Percentiles rank a stretch among this genome's conserved stretches.
phyloP scores from a whole-genome alignment of 148 eudicot genomes.

The Vaccinium corymbosum region DNA sequence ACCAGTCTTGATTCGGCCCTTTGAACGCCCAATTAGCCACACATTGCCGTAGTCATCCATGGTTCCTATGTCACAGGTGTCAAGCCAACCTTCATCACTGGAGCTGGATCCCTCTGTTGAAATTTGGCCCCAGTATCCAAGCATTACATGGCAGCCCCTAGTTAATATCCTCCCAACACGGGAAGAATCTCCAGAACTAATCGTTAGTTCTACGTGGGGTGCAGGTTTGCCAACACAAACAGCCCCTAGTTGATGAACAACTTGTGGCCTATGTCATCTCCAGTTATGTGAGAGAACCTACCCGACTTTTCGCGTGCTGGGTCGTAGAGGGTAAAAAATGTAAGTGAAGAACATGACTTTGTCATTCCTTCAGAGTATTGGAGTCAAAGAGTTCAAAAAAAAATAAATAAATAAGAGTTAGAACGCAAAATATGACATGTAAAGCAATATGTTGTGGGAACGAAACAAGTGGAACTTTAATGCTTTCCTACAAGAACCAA shows the following conservation, averaged over 20 bases:
- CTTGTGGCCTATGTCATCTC: constrained; percentile 2
- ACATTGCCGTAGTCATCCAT: constrained; percentile 65
- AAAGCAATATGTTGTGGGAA: not conserved
- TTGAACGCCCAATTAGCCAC: constrained; percentile 84
- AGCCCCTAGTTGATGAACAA: constrained; percentile 32
- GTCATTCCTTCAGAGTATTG: constrained; percentile 68
- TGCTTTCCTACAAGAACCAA: not conserved
- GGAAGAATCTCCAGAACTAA: constrained; percentile 38
- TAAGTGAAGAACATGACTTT: constrained; percentile 84
- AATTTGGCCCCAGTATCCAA: constrained; percentile 65
- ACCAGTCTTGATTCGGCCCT: constrained; percentile 86
- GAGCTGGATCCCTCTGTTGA: constrained; percentile 15
- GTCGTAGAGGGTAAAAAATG: constrained; percentile 70
- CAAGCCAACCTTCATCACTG: constrained; percentile 62
- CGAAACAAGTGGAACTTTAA: not conserved
- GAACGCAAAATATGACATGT: not conserved
- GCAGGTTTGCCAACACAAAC: constrained; percentile 91
- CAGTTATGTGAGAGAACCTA: constrained; percentile 14
- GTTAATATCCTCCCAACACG: constrained; percentile 65
- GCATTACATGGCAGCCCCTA: constrained; percentile 86
- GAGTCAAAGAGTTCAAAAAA: not conserved
- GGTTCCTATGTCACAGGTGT: constrained; percentile 83
- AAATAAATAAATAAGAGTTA: not conserved
- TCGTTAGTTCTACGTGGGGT: constrained; percentile 66
- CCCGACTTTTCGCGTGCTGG: constrained; percentile 30